phyloP scores from a whole-genome alignment of 2,329 filamentous ascomycete species.

The Fusarium neocosmosporiellum region DNA sequence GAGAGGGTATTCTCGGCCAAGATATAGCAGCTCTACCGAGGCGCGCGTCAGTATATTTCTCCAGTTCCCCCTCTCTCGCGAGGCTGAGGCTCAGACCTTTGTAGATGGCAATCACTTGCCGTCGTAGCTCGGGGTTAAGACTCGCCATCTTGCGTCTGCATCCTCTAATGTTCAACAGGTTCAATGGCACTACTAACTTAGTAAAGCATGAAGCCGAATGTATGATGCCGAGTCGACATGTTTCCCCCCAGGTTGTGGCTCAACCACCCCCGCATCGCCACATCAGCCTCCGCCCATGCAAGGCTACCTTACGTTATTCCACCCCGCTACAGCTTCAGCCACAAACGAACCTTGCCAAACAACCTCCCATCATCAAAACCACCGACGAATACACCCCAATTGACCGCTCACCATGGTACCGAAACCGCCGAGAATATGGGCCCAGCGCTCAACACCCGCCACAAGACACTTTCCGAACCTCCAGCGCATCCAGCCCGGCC shows the following conservation, averaged over 20 bases:
- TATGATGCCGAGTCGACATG: constrained; percentile 20
- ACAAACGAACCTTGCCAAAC: background rate
- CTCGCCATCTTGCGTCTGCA: constrained; percentile 37
- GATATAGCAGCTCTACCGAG: constrained; percentile 78
- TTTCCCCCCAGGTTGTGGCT: constrained; percentile 24
- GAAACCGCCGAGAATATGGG: background rate
- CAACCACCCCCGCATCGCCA: constrained; percentile 11
- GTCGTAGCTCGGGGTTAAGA: constrained; percentile 70
- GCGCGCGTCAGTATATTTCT: background rate
- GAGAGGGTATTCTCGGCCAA: constrained; percentile 87
- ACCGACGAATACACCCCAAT: background rate
- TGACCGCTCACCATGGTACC: background rate
- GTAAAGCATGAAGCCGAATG: background rate
- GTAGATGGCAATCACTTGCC: constrained; percentile 86
- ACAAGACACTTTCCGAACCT: constrained; percentile 40
- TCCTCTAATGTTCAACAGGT: background rate
- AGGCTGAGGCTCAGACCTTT: constrained; percentile 71
- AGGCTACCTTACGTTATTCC: constrained; percentile 4
- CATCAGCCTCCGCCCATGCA: constrained; percentile 19
- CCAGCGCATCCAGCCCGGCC: constrained; percentile 30
- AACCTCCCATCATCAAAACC: background rate
- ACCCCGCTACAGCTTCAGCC: constrained; percentile 28
- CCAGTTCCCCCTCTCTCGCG: background rate
- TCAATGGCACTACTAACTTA: background rate
- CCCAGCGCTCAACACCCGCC: constrained; percentile 16